These are phyloP conservation scores for Ogataea ramenticola DNA, from an alignment of 805 yeast species.

Conservation along the genomic window DNA sequence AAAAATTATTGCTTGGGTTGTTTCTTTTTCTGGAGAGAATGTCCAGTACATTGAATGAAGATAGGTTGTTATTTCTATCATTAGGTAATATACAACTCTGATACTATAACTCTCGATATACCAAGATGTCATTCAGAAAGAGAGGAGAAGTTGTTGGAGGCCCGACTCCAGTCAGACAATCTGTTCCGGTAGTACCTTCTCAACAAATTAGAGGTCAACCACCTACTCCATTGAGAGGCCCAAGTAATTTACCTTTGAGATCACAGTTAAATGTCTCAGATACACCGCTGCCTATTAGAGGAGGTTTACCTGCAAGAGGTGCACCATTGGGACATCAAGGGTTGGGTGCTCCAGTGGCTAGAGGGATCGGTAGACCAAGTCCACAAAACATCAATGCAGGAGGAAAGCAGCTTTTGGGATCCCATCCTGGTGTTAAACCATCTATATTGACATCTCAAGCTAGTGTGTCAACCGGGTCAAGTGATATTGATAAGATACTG, in stretches of 20 bases:
- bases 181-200: not conserved
- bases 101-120: not conserved
- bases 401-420: not conserved
- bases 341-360: not conserved
- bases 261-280: not conserved
- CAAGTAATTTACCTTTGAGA: not conserved
- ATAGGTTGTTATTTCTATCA: too few species aligned
- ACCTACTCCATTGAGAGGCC: constrained; percentile 1
- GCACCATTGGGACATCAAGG: not conserved
- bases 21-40: too few species aligned
- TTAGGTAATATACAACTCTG: too few species aligned
- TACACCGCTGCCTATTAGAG: not conserved
- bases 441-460: constrained; percentile 70
- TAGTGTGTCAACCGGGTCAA: constrained; percentile 73
- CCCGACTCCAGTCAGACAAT: constrained; percentile 4
- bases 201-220: not conserved
- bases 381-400: not conserved
- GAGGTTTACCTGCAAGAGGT: not conserved
- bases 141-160: constrained; percentile 41
- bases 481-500: constrained; percentile 66
- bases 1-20: too few species aligned
- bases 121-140: constrained; percentile 49
- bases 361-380: not conserved
- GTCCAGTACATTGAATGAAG: too few species aligned
- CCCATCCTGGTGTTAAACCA: constrained; percentile 63